A percentile compares a stretch with the other conserved stretches of the same genome.
Conservation (phyloP, 805 yeast genomes). For the Cyberlindnera samutprakarnensis region DNA sequence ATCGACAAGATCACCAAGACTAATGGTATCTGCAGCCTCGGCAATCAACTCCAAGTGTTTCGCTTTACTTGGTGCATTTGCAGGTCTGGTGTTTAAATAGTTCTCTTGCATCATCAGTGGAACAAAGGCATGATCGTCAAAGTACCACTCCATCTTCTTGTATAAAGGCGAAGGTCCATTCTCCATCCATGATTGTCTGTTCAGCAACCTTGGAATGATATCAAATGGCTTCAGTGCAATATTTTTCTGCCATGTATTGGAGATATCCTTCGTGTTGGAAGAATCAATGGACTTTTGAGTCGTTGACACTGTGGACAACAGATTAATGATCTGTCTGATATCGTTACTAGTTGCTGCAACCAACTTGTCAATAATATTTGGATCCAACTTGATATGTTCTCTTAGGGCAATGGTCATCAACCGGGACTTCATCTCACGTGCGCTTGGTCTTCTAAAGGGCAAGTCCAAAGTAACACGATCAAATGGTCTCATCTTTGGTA, state of each 20-base stretch:
- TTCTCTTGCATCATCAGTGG: constrained; percentile 97
- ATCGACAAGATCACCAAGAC: constrained; percentile 80
- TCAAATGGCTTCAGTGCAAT: constrained; percentile 91
- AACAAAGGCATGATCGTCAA: constrained; percentile 89
- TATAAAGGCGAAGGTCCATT: constrained; percentile 49
- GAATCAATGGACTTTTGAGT: constrained; percentile 59
- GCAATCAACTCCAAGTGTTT: constrained; percentile 58
- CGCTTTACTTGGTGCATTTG: constrained; percentile 32
- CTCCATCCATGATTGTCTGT: constrained; percentile 51
- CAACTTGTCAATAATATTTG: constrained; percentile 72
- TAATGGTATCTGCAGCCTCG: constrained; percentile 78
- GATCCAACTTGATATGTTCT: constrained; percentile 75
- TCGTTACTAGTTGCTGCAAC: constrained; percentile 84
- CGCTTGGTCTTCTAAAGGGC: constrained; percentile 85
- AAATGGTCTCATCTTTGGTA: constrained; percentile 95
- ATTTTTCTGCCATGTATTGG: constrained; percentile 80
- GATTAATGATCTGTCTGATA: constrained; percentile 87
- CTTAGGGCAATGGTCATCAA: constrained; percentile 84
- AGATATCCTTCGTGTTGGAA: constrained; percentile 53
- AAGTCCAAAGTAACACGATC: constrained; percentile 75
- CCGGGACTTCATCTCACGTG: constrained; percentile 72
- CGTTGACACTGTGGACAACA: constrained; percentile 76
- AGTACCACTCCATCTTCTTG: constrained; percentile 82
- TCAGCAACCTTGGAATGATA: constrained; percentile 61
- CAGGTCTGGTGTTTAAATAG: constrained; percentile 63